phyloP scores from a whole-genome alignment of 2,329 filamentous ascomycete genomes.

The Clarireedia homoeocarpa region DNA sequence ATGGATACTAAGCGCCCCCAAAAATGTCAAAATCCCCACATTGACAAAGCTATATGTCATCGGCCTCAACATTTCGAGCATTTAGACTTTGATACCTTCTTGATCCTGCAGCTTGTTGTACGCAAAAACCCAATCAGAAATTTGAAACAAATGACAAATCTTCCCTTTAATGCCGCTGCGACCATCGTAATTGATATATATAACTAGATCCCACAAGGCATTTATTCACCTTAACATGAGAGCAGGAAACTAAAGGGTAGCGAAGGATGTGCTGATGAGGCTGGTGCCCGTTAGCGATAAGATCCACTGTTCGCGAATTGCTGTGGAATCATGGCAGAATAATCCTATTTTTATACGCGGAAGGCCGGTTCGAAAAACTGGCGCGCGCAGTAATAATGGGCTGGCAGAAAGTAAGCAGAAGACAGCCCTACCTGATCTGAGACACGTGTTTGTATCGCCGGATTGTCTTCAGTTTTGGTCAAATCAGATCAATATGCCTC shows the following conservation, averaged over 20 bases:
- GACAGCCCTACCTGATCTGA: neutral
- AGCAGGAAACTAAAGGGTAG: neutral
- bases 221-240: neutral
- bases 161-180: neutral
- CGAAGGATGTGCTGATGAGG: neutral
- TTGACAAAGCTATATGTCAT: neutral
- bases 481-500: neutral
- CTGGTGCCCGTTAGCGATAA: neutral
- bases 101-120: neutral
- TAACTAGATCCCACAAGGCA: neutral
- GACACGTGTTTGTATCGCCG: slow-evolving; percentile 1
- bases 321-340: neutral
- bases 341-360: neutral
- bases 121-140: neutral
- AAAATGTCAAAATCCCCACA: too few relatives aligned
- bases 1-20: too few relatives aligned
- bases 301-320: neutral
- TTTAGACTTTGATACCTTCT: neutral
- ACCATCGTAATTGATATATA: neutral
- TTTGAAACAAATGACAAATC: neutral
- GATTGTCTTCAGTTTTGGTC: neutral
- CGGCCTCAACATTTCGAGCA: neutral
- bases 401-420: neutral
- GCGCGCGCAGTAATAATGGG: neutral
- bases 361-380: neutral